phyloP scores from a whole-genome alignment of 306 rosid species.

The Canavalia gladiata region DNA sequence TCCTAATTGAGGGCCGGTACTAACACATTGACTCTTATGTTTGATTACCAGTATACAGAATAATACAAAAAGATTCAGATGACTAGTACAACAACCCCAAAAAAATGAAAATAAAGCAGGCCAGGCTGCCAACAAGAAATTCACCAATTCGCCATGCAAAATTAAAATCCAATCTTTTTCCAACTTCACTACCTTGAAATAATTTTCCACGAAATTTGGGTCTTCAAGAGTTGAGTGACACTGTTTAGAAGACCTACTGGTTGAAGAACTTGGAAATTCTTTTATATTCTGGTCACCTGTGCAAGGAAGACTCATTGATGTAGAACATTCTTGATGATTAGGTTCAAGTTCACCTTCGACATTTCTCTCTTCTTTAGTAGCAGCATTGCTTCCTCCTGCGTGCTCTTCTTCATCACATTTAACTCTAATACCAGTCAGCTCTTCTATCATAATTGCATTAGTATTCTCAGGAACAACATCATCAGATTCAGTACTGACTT shows the following conservation, averaged over 20 bases:
- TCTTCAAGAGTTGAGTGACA: constrained; percentile 76
- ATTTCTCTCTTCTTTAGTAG: constrained; percentile 47
- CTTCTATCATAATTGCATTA: constrained; percentile 50
- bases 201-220: constrained; percentile 90
- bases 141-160: constrained; percentile 33
- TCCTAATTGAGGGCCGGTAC: too few species aligned
- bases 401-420: constrained; percentile 49
- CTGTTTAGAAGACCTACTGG: constrained; percentile 60
- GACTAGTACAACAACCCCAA: constrained; percentile 3
- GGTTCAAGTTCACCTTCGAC: constrained; percentile 50
- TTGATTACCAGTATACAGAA: constrained; percentile 15
- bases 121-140: constrained; percentile 18
- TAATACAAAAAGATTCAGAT: constrained; percentile 23
- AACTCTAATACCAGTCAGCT: constrained; percentile 49
- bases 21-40: background rate
- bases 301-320: constrained; percentile 54
- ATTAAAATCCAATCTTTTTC: constrained; percentile 25
- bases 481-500: constrained; percentile 54
- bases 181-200: constrained; percentile 80
- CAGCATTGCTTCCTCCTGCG: constrained; percentile 52
- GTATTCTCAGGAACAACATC: constrained; percentile 46
- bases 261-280: constrained; percentile 53
- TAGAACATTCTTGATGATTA: constrained; percentile 54
- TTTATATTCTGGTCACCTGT: constrained; percentile 47
- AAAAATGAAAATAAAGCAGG: constrained; percentile 3